These are phyloP conservation scores for Paramecium pentaurelia DNA, from an alignment of 73 alveolate species.

Conservation along the genomic window DNA sequence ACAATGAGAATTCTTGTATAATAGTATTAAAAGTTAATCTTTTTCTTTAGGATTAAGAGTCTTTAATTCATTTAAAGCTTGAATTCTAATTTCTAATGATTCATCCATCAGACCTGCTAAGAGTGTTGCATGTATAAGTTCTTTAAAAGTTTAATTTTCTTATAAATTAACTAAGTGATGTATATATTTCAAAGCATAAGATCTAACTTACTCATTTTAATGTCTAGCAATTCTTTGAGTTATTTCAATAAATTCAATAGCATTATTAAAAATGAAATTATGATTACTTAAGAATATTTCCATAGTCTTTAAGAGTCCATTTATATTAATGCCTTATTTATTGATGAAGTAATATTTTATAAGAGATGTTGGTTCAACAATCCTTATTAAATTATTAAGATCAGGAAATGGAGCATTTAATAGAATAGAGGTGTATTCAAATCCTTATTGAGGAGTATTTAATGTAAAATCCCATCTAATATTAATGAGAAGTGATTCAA, in stretches of 20 bases:
- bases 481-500: not conserved
- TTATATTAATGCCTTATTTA: not conserved
- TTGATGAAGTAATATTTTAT: not conserved
- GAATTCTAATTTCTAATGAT: not conserved
- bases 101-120: not conserved
- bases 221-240: not conserved
- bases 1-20: not conserved
- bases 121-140: not conserved
- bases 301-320: not conserved
- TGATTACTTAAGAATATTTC: not conserved
- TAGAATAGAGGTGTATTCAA: not conserved
- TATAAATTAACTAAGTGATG: not conserved
- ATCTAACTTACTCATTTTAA: not conserved
- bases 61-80: not conserved
- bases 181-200: not conserved
- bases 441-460: not conserved
- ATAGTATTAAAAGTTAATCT: not conserved
- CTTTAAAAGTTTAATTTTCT: not conserved
- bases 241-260: not conserved
- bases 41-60: not conserved
- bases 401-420: conserved; percentile 23
- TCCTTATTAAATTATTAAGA: not conserved
- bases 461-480: not conserved
- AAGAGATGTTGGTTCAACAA: not conserved
- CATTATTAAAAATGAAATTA: not conserved